Evolutionary conservation across 192 early-diverging fungal species (phyloP).

Genomic region (Coemansia pectinata): DNA sequence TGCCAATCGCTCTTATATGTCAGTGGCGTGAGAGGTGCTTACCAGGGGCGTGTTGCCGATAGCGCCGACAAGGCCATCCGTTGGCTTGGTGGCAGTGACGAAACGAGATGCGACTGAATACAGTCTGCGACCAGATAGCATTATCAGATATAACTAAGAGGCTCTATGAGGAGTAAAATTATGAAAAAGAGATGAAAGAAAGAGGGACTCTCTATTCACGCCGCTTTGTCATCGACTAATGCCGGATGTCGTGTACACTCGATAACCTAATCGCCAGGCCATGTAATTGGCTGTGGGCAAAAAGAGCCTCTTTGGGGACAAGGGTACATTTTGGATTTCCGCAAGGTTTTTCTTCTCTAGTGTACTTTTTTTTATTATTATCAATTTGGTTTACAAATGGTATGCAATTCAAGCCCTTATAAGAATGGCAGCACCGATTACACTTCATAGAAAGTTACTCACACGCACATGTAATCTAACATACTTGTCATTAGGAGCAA

Average conservation of each 20-base stretch:
- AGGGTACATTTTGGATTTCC: not conserved
- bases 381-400: not conserved
- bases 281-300: not conserved
- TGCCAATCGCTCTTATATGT: not conserved
- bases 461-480: not conserved
- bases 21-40: constrained; percentile 25
- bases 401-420: not conserved
- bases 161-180: not conserved
- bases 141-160: constrained; percentile 6
- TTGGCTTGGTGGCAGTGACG: constrained; percentile 55
- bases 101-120: constrained; percentile 37
- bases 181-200: not conserved
- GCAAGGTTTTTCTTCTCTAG: not conserved
- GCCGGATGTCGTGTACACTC: not conserved
- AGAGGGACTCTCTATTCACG: not conserved
- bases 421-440: not conserved
- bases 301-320: not conserved
- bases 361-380: not conserved
- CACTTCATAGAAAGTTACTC: not conserved
- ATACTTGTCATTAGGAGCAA: not conserved
- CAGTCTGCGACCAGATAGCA: constrained; percentile 44
- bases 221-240: not conserved
- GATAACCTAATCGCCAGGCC: constrained; percentile 3
- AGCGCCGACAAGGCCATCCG: constrained; percentile 76
- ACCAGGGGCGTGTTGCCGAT: constrained; percentile 92